Percentiles rank a stretch among this genome's conserved stretches.
These are phyloP conservation scores for Endotrypanum monterogeii DNA, from an alignment of 208 protist genomes.

Conservation along the genomic window DNA sequence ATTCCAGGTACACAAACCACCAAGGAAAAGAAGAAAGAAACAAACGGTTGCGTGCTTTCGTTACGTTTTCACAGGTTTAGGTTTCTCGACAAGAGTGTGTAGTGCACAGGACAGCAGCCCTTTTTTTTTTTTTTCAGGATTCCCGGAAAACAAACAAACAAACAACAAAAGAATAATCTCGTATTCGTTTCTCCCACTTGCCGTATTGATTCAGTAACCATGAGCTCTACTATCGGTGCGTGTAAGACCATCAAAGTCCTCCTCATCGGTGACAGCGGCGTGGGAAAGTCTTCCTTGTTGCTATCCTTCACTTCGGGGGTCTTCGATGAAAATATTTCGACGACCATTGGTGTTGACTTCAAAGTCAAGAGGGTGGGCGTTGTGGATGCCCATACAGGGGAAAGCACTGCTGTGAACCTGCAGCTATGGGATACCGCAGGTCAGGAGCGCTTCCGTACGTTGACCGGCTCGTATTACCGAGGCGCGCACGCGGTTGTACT, in stretches of 20 bases:
- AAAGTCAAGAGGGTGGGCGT: conserved; percentile 80
- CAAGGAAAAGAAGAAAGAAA: too few relatives aligned
- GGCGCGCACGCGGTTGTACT: conserved; percentile 83
- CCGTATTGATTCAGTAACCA: neutral
- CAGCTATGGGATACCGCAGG: conserved; percentile 92
- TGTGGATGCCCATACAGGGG: conserved; percentile 35
- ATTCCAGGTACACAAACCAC: too few relatives aligned
- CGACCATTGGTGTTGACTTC: conserved; percentile 93
- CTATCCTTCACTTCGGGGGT: conserved; percentile 73
- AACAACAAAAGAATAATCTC: neutral
- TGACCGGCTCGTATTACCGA: conserved; percentile 86
- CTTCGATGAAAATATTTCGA: conserved; percentile 60
- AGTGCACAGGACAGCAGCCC: neutral
- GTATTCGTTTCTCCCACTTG: neutral
- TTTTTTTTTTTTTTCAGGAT: neutral
- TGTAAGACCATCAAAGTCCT: conserved; percentile 83
- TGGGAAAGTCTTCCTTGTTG: conserved; percentile 84
- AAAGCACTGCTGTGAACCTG: conserved; percentile 74
- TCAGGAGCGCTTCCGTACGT: conserved; percentile 85
- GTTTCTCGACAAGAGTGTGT: neutral
- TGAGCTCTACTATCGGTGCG: conserved; percentile 15
- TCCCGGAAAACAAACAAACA: too few relatives aligned
- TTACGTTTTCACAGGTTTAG: neutral
- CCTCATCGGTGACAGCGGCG: conserved; percentile 81
- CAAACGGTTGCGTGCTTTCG: neutral